phyloP scores from a whole-genome alignment of 768 basidiomycete species.

The Boletellus ananiceps region DNA sequence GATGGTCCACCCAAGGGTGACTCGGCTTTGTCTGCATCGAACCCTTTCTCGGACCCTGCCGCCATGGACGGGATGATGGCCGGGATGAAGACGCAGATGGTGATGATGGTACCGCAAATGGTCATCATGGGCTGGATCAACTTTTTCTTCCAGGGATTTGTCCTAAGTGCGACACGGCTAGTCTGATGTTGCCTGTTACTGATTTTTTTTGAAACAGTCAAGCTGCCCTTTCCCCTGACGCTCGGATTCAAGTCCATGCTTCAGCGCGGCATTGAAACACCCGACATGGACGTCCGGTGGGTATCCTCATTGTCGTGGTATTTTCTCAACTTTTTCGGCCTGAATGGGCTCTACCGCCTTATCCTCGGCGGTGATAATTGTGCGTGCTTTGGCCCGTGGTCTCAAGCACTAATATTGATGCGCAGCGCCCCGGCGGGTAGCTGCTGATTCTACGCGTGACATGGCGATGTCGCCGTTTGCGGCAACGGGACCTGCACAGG shows the following conservation, averaged over 20 bases:
- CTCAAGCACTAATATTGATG: slow-evolving; percentile 13
- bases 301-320: slow-evolving; percentile 99
- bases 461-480: slow-evolving; percentile 71
- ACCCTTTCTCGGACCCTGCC: slow-evolving; percentile 83
- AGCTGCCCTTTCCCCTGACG: slow-evolving; percentile 94
- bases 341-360: slow-evolving; percentile 93
- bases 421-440: slow-evolving; percentile 35
- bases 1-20: slow-evolving; percentile 71
- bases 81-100: slow-evolving; percentile 98
- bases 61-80: slow-evolving; percentile 99
- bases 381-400: slow-evolving; percentile 35
- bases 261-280: slow-evolving; percentile 91
- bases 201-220: slow-evolving; percentile 50
- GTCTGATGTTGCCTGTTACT: not conserved
- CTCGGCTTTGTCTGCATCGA: slow-evolving; percentile 55
- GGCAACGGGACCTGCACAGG: slow-evolving; percentile 40
- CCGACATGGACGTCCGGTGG: slow-evolving; percentile 98
- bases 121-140: slow-evolving; percentile 99
- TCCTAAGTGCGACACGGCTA: slow-evolving; percentile 70
- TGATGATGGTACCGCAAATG: slow-evolving; percentile 99
- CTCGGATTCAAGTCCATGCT: slow-evolving; percentile 98
- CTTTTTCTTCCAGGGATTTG: slow-evolving; percentile 98
- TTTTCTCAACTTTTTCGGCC: slow-evolving; percentile 97
- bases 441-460: slow-evolving; percentile 74
- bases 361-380: slow-evolving; percentile 88